phyloP scores from a whole-genome alignment of 2,329 filamentous ascomycete genomes.

The Ciborinia camelliae region DNA sequence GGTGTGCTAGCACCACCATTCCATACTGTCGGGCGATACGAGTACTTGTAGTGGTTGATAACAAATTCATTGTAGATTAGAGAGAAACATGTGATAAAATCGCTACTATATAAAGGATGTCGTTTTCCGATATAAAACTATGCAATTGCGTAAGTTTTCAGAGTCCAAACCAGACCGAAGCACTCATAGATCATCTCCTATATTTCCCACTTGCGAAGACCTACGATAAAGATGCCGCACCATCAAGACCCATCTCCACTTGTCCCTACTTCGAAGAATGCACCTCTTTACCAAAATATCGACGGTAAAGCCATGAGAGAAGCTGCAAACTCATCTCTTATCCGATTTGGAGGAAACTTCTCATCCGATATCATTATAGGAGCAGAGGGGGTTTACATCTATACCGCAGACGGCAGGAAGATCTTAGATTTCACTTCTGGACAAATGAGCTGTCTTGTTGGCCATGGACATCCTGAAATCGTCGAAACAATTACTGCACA shows the following conservation, averaged over 20 bases:
- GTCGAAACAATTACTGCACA: conserved; percentile 50
- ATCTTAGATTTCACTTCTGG: conserved; percentile 59
- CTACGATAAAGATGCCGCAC: not conserved
- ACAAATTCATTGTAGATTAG: not conserved
- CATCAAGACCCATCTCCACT: not conserved
- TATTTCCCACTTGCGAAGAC: not conserved
- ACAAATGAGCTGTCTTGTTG: conserved; percentile 58
- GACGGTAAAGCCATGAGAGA: conserved; percentile 22
- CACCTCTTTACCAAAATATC: conserved; percentile 21
- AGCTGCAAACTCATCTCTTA: conserved; percentile 21
- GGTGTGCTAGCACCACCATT: not conserved
- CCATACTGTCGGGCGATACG: not conserved
- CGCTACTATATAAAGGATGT: not conserved
- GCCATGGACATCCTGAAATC: conserved; percentile 57
- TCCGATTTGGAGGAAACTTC: conserved; percentile 29
- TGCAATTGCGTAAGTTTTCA: not conserved
- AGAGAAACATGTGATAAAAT: not conserved
- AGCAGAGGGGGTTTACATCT: conserved; percentile 39
- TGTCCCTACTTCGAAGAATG: not conserved
- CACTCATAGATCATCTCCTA: not conserved
- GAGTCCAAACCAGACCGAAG: not conserved
- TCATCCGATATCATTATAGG: conserved; percentile 26
- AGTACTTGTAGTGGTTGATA: not conserved
- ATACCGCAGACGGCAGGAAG: conserved; percentile 42
- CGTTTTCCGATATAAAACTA: not conserved